phyloP scores from a whole-genome alignment of 2,329 filamentous ascomycete species.

The Colletotrichum neosansevieriae region DNA sequence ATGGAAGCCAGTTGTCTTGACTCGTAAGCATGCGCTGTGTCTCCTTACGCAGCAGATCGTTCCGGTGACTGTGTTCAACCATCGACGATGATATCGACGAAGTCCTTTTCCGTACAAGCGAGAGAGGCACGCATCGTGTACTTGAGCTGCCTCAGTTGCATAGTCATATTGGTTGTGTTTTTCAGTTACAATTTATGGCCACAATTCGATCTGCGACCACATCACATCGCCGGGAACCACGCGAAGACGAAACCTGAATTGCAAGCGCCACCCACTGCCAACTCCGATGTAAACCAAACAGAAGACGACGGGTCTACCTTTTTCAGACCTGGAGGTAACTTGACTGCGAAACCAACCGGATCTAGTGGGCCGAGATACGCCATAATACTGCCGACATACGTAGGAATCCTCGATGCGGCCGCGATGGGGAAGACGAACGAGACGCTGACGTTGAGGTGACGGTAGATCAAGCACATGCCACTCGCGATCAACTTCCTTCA shows the following conservation, averaged over 20 bases:
- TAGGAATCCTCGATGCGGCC: neutral
- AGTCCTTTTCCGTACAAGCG: neutral
- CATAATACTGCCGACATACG: conserved; percentile 31
- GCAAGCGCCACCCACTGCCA: too few species aligned
- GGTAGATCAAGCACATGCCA: conserved; percentile 9
- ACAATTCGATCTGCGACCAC: neutral
- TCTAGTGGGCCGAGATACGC: neutral
- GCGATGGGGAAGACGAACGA: neutral
- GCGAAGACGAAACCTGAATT: neutral
- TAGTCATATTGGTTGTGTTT: conserved; percentile 1
- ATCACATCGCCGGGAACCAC: neutral
- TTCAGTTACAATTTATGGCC: neutral
- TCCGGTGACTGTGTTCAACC: neutral
- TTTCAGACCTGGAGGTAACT: neutral
- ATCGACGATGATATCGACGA: conserved; percentile 4
- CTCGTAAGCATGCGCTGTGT: too few species aligned
- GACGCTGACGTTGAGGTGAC: neutral
- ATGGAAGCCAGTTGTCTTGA: neutral
- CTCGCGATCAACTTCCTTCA: conserved; percentile 26
- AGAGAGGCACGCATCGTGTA: conserved; percentile 7
- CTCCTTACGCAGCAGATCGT: too few species aligned
- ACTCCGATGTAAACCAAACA: neutral
- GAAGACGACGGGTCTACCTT: neutral
- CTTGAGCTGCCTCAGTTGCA: conserved; percentile 11
- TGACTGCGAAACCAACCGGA: neutral